Evolutionary conservation across 352 stramenopile genomes (phyloP), one percentile per base, ranked within the genome.

Genomic region (Globisporangium heterothallicum): DNA sequence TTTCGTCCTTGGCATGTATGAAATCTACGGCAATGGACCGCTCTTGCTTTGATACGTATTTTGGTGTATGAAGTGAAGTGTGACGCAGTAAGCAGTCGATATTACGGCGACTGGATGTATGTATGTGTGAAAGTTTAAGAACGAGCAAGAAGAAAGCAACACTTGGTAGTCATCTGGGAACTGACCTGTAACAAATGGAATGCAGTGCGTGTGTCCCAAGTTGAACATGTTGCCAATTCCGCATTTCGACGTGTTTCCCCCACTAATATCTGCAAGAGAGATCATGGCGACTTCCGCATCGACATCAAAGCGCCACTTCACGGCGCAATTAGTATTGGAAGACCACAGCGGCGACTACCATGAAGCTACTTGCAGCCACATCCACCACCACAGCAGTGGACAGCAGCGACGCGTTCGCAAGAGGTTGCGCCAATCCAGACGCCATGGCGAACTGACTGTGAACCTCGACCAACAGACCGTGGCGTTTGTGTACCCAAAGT

Each of bases 1-100:
- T 57, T 77, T 74, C 63, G 63, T 84, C 56, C 67, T 84, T 41
- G 72, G 72, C 26, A 58, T 84, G 51, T 84, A 67, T 42, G 45
- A 61, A 38, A 58, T 48, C 22, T 70, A 81, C 62, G 61, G 66
- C 42, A 74, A 42, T 43, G 58, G 61, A 5, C 67, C 67, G 46
- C 67, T 84, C 40, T 52, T 75, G 29, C 42, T 32, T 25, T 51
- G 40, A 53, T 13, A 45, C 3, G 43, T 48, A 24, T 40, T 42
- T 34, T n/a, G n/a, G n/a, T n/a, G n/a, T n/a, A n/a, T n/a, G n/a
- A n/a, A n/a, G n/a, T n/a, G n/a, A n/a, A n/a, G n/a, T n/a, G n/a
- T n/a, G n/a, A n/a, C n/a, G n/a, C n/a, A n/a, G n/a, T n/a, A n/a
- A n/a, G n/a, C n/a, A n/a, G n/a, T n/a, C n/a, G n/a, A n/a, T n/a